Base-by-base conservation (phyloP, 164 flowering plant genomes). In the Vitis riparia region DNA sequence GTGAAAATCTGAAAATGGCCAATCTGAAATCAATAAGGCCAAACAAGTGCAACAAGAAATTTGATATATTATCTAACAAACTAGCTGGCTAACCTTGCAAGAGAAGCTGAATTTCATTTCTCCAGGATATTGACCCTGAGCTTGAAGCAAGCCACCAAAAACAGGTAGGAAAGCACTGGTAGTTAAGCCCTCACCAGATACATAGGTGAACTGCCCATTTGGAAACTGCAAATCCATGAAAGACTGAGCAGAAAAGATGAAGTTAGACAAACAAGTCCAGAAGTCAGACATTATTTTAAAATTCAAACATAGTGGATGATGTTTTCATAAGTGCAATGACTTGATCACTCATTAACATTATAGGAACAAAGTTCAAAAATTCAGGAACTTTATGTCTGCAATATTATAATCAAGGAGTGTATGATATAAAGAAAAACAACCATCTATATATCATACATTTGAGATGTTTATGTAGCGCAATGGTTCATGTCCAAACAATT, bases 141-240 rank as follows among this genome's bases (percentile, higher is more conserved):
- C 98, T 84, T 95, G 99, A 73, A 95, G 94, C 73, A 95, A 81
- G 19, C 99, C 99, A 37, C 98, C 98, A 73, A 85, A 82, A 65
- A 91, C 49, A 72, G 99, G 98, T 37, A 93, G 65, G 68, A 92
- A 95, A 48, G 92, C 91, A 81, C 96, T 95, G 10, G 92, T 82
- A 56, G 93, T 90, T 72, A 95, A 55, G 11, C 99, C 98, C 80
- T 95, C 99, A 49, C 99, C 99, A 73, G 99, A 75, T 58, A 90
- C 92, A 81, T 95, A 95, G 2, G 98, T 95, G 13, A 95, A 70
- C 71, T 95, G 98, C 75, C 99, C 99, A 75, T 93, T 92, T 53
- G 99, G 99, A 69, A 93, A 95, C 78, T 95, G 99, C 83, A 91
- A 70, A 81, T 95, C 98, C 84, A 95, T 89, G 81, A 92, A 95